A percentile compares a stretch with the other conserved stretches of the same genome.
Evolutionary conservation across 768 basidiomycete species (phyloP).

Genomic region (Jaapia argillacea): DNA sequence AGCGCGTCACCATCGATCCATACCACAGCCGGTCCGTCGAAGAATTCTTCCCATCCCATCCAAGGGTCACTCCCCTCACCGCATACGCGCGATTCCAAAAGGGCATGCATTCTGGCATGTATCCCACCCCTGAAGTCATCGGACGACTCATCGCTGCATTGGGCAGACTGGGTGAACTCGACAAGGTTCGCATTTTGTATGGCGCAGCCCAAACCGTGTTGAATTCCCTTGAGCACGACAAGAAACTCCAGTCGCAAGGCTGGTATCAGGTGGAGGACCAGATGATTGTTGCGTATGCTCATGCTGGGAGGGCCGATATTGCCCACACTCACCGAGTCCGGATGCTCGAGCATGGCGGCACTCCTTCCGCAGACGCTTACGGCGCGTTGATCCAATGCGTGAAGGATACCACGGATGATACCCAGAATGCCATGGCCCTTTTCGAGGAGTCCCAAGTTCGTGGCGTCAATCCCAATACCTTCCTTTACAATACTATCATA

Average conservation of each 20-base stretch:
- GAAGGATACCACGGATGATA: constrained; percentile 95
- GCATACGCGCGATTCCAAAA: constrained; percentile 42
- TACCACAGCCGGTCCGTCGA: constrained; percentile 20
- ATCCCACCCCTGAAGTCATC: constrained; percentile 42
- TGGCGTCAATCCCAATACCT: constrained; percentile 70
- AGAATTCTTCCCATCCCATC: constrained; percentile 12
- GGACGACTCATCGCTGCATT: constrained; percentile 58
- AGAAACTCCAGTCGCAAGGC: constrained; percentile 36
- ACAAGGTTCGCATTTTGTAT: constrained; percentile 61
- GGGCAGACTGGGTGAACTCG: constrained; percentile 50
- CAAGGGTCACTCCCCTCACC: constrained; percentile 13
- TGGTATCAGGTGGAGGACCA: constrained; percentile 82
- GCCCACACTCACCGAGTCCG: constrained; percentile 76
- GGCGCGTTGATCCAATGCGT: constrained; percentile 80
- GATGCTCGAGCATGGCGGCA: constrained; percentile 65
- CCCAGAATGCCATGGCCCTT: constrained; percentile 74
- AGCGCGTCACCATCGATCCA: constrained; percentile 14
- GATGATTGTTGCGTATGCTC: constrained; percentile 83
- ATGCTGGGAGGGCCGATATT: constrained; percentile 66
- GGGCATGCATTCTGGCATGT: constrained; percentile 32
- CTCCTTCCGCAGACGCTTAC: constrained; percentile 85
- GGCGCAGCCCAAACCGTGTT: constrained; percentile 55
- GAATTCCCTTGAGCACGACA: constrained; percentile 28
- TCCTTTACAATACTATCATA: constrained; percentile 95
- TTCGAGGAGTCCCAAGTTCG: constrained; percentile 68